Evolutionary conservation across 2,329 filamentous ascomycete species (phyloP).

Genomic region (Zasmidium angulare): DNA sequence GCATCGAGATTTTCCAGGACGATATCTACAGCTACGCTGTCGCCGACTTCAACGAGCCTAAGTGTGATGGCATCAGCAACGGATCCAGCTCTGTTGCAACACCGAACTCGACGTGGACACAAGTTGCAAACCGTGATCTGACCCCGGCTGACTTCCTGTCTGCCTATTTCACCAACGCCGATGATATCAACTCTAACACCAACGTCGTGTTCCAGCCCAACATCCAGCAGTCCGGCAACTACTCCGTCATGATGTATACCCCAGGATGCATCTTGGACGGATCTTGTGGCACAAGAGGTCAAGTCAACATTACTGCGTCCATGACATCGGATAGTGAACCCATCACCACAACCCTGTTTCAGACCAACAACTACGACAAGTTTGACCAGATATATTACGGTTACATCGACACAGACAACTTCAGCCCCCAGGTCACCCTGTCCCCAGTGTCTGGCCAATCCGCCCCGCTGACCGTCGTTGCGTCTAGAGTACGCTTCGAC

Average conservation of each 20-base stretch:
- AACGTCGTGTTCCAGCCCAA: slow-evolving; percentile 80
- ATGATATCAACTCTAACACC: slow-evolving; percentile 51
- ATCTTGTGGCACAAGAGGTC: slow-evolving; percentile 73
- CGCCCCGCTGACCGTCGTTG: slow-evolving; percentile 73
- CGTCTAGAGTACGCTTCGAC: slow-evolving; percentile 79
- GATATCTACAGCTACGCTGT: slow-evolving; percentile 71
- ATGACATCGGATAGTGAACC: slow-evolving; percentile 55
- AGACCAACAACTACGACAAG: slow-evolving; percentile 96
- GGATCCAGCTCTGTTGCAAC: slow-evolving; percentile 65
- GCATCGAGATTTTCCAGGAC: slow-evolving; percentile 83
- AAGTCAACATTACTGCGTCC: slow-evolving; percentile 75
- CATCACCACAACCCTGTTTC: slow-evolving; percentile 67
- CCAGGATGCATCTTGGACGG: slow-evolving; percentile 82
- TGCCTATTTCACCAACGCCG: slow-evolving; percentile 56
- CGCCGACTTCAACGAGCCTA: slow-evolving; percentile 82
- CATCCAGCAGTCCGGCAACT: slow-evolving; percentile 85
- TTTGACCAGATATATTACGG: slow-evolving; percentile 91
- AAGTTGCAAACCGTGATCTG: slow-evolving; percentile 61
- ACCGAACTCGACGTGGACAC: slow-evolving; percentile 60
- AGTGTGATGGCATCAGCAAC: slow-evolving; percentile 65
- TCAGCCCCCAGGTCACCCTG: slow-evolving; percentile 79
- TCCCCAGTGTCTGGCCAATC: slow-evolving; percentile 66
- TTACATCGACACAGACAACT: slow-evolving; percentile 75
- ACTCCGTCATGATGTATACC: slow-evolving; percentile 87
- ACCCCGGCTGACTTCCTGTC: slow-evolving; percentile 78